phyloP scores from a whole-genome alignment of 2,329 filamentous ascomycete genomes.

The Teratosphaeria nubilosa region DNA sequence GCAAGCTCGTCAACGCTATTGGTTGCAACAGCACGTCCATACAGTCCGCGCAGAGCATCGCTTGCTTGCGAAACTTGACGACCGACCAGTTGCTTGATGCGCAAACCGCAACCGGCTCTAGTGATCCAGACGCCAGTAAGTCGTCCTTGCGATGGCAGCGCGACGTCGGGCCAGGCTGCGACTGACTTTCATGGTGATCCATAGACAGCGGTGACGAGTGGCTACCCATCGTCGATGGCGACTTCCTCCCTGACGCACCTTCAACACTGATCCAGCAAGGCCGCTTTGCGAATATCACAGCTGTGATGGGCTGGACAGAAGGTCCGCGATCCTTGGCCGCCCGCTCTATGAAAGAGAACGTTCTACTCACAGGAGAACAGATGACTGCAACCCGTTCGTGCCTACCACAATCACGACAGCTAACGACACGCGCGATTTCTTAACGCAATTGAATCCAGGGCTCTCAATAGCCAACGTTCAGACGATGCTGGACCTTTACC shows the following conservation, averaged over 20 bases:
- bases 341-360: not conserved
- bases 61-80: slow-evolving; percentile 37
- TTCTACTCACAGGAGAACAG: not conserved
- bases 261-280: slow-evolving; percentile 30
- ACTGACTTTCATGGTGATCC: not conserved
- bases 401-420: slow-evolving; percentile 27
- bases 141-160: not conserved
- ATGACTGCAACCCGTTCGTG: slow-evolving; percentile 30
- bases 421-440: slow-evolving; percentile 27
- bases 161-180: not conserved
- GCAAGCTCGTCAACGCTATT: slow-evolving; percentile 31
- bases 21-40: slow-evolving; percentile 33
- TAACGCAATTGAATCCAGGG: slow-evolving; percentile 31
- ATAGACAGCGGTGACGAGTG: slow-evolving; percentile 38
- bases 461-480: slow-evolving; percentile 22
- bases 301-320: slow-evolving; percentile 31
- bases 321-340: not conserved
- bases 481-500: slow-evolving; percentile 25
- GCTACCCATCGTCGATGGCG: slow-evolving; percentile 40
- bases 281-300: slow-evolving; percentile 30
- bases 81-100: slow-evolving; percentile 35
- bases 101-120: slow-evolving; percentile 33
- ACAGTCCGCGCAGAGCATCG: slow-evolving; percentile 35
- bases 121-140: slow-evolving; percentile 26
- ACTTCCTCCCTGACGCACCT: slow-evolving; percentile 35